A percentile compares a stretch with the other conserved stretches of the same genome.
These are phyloP conservation scores for Lupinus albus DNA, from an alignment of 306 rosid species.

Conservation along the genomic window DNA sequence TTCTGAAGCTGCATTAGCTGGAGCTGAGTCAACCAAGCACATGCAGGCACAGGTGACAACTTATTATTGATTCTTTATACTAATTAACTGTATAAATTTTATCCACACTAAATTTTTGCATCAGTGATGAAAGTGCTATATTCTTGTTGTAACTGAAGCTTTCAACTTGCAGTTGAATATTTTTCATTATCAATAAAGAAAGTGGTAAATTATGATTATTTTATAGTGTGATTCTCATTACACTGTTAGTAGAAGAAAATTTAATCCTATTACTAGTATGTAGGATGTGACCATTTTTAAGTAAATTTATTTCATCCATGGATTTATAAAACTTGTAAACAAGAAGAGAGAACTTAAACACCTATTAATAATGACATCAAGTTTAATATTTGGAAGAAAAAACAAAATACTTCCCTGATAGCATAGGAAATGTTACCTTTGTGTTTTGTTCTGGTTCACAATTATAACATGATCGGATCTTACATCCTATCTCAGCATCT, in stretches of 20 bases:
- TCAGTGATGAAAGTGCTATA: conserved; percentile 4
- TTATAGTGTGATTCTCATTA: neutral
- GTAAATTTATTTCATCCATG: too few relatives aligned
- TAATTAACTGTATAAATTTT: conserved; percentile 12
- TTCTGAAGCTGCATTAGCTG: conserved; percentile 77
- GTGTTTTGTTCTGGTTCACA: too few relatives aligned
- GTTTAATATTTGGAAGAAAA: too few relatives aligned
- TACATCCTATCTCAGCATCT: too few relatives aligned
- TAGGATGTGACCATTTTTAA: too few relatives aligned
- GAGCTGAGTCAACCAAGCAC: conserved; percentile 83
- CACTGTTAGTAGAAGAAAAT: neutral
- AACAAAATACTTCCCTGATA: too few relatives aligned
- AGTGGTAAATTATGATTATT: neutral
- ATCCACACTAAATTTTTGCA: conserved; percentile 2
- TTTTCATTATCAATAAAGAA: neutral
- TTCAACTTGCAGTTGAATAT: conserved; percentile 19
- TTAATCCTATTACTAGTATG: too few relatives aligned
- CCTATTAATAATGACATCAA: too few relatives aligned
- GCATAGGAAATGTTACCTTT: too few relatives aligned
- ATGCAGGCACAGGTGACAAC: conserved; percentile 89
- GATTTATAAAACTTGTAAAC: too few relatives aligned
- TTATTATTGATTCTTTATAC: conserved; percentile 26
- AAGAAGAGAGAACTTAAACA: too few relatives aligned
- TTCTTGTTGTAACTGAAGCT: conserved; percentile 13
- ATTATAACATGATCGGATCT: too few relatives aligned